Evolutionary conservation across 78 protist species (phyloP).

Genomic region (Dictyostelium firmibasis): DNA sequence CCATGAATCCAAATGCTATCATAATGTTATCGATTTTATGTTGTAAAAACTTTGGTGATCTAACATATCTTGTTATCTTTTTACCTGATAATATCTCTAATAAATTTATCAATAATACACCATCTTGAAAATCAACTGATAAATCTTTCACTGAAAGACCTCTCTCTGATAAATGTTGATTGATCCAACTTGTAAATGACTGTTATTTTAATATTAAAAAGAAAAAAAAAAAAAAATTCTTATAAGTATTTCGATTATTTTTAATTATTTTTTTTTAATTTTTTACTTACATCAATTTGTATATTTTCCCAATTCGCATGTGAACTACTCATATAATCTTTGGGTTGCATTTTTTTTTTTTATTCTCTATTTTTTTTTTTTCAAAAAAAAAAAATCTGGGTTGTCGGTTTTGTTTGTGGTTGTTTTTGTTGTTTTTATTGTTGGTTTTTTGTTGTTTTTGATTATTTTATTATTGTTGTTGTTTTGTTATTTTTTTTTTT

Average conservation of each 20-base stretch:
- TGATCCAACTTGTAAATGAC: slow-evolving; percentile 80
- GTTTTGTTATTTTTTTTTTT: too few species aligned
- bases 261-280: background rate
- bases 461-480: background rate
- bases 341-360: background rate
- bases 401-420: background rate
- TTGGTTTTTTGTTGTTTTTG: background rate
- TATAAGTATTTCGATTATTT: background rate
- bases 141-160: slow-evolving; percentile 33
- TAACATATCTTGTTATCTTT: slow-evolving; percentile 64
- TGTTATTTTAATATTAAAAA: background rate
- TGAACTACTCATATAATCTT: slow-evolving; percentile 18
- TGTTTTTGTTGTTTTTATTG: background rate
- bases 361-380: background rate
- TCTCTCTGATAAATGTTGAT: slow-evolving; percentile 75
- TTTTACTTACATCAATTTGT: slow-evolving; percentile 43
- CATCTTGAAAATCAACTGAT: slow-evolving; percentile 68
- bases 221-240: background rate
- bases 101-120: slow-evolving; percentile 70
- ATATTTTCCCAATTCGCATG: slow-evolving; percentile 76
- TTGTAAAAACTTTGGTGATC: slow-evolving; percentile 57
- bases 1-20: slow-evolving; percentile 68
- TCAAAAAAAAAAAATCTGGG: background rate
- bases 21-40: slow-evolving; percentile 82
- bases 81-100: slow-evolving; percentile 79